Evolutionary conservation across 768 basidiomycete genomes (phyloP).

Genomic region (Boletus tomentosulus): DNA sequence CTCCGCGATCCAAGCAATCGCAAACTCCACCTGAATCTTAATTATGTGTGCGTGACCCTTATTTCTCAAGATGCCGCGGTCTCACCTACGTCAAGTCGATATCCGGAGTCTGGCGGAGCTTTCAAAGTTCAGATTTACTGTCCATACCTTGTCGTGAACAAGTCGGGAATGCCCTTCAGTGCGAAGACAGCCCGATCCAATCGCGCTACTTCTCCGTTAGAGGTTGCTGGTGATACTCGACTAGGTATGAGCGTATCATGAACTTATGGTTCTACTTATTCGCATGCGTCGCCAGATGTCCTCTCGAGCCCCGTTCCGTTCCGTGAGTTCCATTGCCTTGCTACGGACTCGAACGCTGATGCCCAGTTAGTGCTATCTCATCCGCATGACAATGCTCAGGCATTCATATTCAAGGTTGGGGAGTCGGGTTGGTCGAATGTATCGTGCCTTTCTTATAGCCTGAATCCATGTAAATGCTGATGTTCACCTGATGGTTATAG

Average conservation of each 20-base stretch:
- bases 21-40: conserved; percentile 78
- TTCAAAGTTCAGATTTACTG: conserved; percentile 94
- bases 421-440: conserved; percentile 92
- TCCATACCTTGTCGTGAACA: conserved; percentile 89
- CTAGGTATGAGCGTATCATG: conserved; percentile 40
- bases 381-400: conserved; percentile 71
- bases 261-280: conserved; percentile 15
- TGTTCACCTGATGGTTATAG: conserved; percentile 33
- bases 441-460: conserved; percentile 6
- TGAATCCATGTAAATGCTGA: conserved; percentile 4
- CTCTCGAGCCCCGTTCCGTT: conserved; percentile 66
- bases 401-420: conserved; percentile 75
- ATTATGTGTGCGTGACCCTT: conserved; percentile 72
- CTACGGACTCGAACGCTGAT: conserved; percentile 5
- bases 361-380: conserved; percentile 76
- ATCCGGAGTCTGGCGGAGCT: conserved; percentile 88
- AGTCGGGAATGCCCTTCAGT: conserved; percentile 81
- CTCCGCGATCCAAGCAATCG: conserved; percentile 70
- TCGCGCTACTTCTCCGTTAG: conserved; percentile 61
- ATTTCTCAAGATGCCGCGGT: background rate
- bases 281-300: conserved; percentile 33
- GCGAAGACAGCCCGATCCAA: conserved; percentile 61
- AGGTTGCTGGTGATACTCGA: conserved; percentile 79
- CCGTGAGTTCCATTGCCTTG: conserved; percentile 47
- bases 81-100: conserved; percentile 44